Evolutionary conservation across 768 basidiomycete genomes (phyloP).

Genomic region (Crassisporium funariophilum): DNA sequence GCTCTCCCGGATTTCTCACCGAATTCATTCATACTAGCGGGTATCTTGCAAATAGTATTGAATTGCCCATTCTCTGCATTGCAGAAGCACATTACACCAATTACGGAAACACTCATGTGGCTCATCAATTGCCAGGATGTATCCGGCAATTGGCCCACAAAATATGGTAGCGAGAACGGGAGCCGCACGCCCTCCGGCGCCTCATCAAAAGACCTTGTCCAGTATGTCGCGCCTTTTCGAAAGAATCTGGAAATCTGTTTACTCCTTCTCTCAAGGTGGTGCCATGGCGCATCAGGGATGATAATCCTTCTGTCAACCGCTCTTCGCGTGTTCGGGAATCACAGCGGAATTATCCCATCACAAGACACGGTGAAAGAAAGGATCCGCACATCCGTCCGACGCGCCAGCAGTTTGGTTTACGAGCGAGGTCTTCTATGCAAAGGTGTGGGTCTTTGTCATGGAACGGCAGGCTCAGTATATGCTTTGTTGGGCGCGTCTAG

Average conservation of each 20-base stretch:
- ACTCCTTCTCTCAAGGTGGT: conserved; percentile 45
- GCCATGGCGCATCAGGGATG: conserved; percentile 58
- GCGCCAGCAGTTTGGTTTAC: conserved; percentile 48
- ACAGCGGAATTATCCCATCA: conserved; percentile 22
- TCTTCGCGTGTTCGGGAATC: conserved; percentile 30
- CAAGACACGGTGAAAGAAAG: conserved; percentile 24
- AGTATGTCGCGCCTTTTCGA: conserved; percentile 35
- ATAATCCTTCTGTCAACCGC: conserved; percentile 49
- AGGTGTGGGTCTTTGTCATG: conserved; percentile 64
- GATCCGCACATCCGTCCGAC: conserved; percentile 34
- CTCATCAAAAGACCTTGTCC: conserved; percentile 50
- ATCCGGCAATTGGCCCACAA: conserved; percentile 56
- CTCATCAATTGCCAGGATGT: conserved; percentile 45
- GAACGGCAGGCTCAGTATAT: conserved; percentile 55
- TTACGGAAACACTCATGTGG: conserved; percentile 51
- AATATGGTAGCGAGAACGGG: too few relatives aligned
- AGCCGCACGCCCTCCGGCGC: too few relatives aligned
- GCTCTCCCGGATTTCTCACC: background rate
- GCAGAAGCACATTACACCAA: conserved; percentile 37
- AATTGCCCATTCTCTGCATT: conserved; percentile 41
- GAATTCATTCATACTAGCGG: conserved; percentile 34
- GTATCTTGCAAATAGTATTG: conserved; percentile 54
- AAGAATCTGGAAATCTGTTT: background rate
- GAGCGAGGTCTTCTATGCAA: conserved; percentile 51
- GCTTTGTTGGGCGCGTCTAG: conserved; percentile 52